Percentiles rank a stretch among this genome's conserved stretches.
These are phyloP conservation scores for Talaromyces sp. DNA, from an alignment of 2,329 filamentous ascomycete genomes.

Conservation along the genomic window DNA sequence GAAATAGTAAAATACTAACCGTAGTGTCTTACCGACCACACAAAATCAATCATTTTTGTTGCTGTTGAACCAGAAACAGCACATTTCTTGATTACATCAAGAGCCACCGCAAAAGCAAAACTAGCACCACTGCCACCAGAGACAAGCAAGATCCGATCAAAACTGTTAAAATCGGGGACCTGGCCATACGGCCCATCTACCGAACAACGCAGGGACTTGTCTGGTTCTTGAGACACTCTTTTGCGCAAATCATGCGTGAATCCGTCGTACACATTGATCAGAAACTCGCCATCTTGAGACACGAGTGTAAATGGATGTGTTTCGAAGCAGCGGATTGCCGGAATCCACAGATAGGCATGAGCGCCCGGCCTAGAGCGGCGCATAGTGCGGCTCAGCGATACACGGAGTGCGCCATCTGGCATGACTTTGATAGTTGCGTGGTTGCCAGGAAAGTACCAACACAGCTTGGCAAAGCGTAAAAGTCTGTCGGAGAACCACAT, in stretches of 20 bases:
- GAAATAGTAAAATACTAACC: background rate
- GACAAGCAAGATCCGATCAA: background rate
- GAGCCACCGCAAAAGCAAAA: background rate
- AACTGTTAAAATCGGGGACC: background rate
- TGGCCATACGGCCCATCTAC: background rate
- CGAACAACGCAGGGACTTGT: background rate
- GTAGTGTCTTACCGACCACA: background rate
- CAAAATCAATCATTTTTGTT: background rate
- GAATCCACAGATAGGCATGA: background rate
- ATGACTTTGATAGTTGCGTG: background rate
- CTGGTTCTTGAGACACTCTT: background rate
- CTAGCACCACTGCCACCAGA: background rate
- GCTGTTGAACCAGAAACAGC: background rate
- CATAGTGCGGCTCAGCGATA: background rate
- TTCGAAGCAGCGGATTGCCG: background rate
- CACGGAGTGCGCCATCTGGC: background rate
- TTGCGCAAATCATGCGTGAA: background rate
- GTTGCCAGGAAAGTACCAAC: constrained; percentile 13
- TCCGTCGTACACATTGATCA: background rate
- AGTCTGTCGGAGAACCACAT: constrained; percentile 11
- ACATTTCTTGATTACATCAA: background rate
- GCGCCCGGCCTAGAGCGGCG: background rate
- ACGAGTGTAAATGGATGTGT: background rate
- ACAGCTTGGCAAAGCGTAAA: constrained; percentile 8
- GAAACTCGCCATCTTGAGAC: background rate